Percentiles rank a stretch among this genome's conserved stretches.
phyloP scores from a whole-genome alignment of 2,329 filamentous ascomycete species.

The Magnaporthiopsis incrustans region DNA sequence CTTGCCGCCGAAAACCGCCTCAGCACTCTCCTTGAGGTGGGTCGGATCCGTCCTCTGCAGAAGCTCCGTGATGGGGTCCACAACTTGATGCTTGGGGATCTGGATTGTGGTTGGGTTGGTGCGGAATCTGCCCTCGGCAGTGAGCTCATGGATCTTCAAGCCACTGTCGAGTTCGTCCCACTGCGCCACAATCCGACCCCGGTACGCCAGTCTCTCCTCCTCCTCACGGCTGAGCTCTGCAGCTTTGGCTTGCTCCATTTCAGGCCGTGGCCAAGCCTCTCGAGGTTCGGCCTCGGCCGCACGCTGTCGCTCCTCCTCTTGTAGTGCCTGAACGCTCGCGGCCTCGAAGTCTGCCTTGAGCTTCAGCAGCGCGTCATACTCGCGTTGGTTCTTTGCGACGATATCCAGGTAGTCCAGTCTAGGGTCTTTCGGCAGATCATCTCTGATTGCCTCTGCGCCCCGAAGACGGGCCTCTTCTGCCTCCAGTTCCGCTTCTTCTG shows the following conservation, averaged over 20 bases:
- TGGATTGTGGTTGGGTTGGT: constrained; percentile 66
- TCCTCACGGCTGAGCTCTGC: constrained; percentile 28
- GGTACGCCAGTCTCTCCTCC: constrained; percentile 21
- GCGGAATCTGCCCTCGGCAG: constrained; percentile 63
- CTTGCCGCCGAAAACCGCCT: constrained; percentile 66
- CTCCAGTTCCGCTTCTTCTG: neutral
- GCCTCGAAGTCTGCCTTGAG: constrained; percentile 51
- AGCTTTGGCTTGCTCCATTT: constrained; percentile 16
- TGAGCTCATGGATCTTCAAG: constrained; percentile 64
- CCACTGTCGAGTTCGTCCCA: constrained; percentile 23
- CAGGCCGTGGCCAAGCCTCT: constrained; percentile 17
- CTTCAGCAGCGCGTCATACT: constrained; percentile 45
- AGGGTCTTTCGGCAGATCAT: constrained; percentile 21
- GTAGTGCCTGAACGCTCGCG: constrained; percentile 24
- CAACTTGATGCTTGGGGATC: constrained; percentile 63
- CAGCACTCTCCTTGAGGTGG: constrained; percentile 67
- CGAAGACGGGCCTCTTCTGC: neutral
- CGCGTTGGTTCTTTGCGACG: constrained; percentile 45
- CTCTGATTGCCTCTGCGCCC: neutral
- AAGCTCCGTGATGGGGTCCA: constrained; percentile 61
- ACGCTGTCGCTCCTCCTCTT: constrained; percentile 22
- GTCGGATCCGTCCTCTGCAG: constrained; percentile 61
- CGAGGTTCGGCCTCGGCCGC: constrained; percentile 19
- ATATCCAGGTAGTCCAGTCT: constrained; percentile 36
- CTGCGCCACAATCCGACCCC: constrained; percentile 19